These are phyloP conservation scores for Mucor sp. DNA, from an alignment of 371 early-diverging fungal species.

Conservation along the genomic window DNA sequence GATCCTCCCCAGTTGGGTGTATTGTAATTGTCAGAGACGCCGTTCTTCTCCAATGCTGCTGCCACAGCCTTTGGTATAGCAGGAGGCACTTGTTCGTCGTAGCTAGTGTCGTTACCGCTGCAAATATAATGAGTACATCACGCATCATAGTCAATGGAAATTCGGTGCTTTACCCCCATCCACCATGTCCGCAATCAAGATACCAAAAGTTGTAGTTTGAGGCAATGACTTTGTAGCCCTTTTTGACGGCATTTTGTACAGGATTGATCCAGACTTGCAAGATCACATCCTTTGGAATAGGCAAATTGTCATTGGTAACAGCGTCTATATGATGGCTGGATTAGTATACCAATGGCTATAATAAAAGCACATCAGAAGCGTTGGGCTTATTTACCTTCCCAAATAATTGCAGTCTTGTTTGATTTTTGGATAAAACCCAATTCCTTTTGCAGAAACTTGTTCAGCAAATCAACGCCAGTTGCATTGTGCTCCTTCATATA, in stretches of 20 bases:
- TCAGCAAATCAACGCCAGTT: constrained; percentile 38
- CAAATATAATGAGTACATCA: too few relatives aligned
- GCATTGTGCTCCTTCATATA: constrained; percentile 44
- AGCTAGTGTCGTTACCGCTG: constrained; percentile 41
- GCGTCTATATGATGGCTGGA: constrained; percentile 27
- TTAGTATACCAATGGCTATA: background rate
- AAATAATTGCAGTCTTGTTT: constrained; percentile 53
- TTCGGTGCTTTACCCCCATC: constrained; percentile 39
- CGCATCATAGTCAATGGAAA: background rate
- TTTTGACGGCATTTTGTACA: constrained; percentile 44
- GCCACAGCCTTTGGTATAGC: constrained; percentile 22
- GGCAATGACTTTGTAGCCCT: constrained; percentile 62
- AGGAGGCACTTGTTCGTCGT: constrained; percentile 44
- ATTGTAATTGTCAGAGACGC: constrained; percentile 27
- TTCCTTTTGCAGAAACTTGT: constrained; percentile 37
- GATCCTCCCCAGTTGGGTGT: constrained; percentile 43
- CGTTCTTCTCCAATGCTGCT: constrained; percentile 25
- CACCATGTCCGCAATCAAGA: constrained; percentile 72
- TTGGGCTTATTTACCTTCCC: constrained; percentile 64
- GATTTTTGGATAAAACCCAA: constrained; percentile 29
- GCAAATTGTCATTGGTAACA: constrained; percentile 38
- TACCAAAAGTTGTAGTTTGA: constrained; percentile 68
- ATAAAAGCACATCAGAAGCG: too few relatives aligned
- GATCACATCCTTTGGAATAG: constrained; percentile 54
- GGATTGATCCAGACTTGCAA: constrained; percentile 67